Evolutionary conservation across 2,329 filamentous ascomycete genomes (phyloP), one percentile per base, ranked within the genome.

Genomic region (Cladorrhinum sp.): DNA sequence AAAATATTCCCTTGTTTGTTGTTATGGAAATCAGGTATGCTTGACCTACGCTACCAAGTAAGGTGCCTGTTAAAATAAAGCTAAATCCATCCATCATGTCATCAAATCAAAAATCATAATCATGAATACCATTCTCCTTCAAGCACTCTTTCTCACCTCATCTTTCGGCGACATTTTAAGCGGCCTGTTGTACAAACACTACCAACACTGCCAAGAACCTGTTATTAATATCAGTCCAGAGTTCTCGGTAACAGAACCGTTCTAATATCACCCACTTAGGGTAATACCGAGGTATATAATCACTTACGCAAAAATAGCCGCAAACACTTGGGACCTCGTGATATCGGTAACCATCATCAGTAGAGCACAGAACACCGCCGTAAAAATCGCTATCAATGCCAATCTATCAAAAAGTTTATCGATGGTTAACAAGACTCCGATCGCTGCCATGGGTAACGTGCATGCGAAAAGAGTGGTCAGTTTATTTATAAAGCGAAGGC

Each of bases 121-220:
- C 25, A 29, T 29, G 25, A 29, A 10, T 29, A 29, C 10, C 10
- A 4, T 29, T 10, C 25, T 5, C 10, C 25, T 29, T 29, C 25
- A 29, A 4, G 25, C 4, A 29, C 5, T 29, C 25, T 29, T n/a
- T n/a, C n/a, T n/a, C n/a, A n/a, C n/a, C n/a, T n/a, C n/a, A n/a
- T n/a, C n/a, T n/a, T n/a, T n/a, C n/a, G n/a, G n/a, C n/a, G n/a
- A n/a, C n/a, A 29, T 29, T 10, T 10, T 29, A 29, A 10, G 32
- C 9, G 12, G 9, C 32, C 16, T 36, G 32, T 36, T 36, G 32
- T 12, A 55, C 52, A 25, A 55, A 55, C 12, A 55, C 52, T 13
- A 55, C 52, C 20, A 55, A 23, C 22, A 55, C 52, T 3, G 52
- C 52, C 12, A 55, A 36, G 32, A 55, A 55, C 2, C 51, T 53